Base-by-base conservation (phyloP, 805 yeast species). In the Saturnispora zaruensis region DNA sequence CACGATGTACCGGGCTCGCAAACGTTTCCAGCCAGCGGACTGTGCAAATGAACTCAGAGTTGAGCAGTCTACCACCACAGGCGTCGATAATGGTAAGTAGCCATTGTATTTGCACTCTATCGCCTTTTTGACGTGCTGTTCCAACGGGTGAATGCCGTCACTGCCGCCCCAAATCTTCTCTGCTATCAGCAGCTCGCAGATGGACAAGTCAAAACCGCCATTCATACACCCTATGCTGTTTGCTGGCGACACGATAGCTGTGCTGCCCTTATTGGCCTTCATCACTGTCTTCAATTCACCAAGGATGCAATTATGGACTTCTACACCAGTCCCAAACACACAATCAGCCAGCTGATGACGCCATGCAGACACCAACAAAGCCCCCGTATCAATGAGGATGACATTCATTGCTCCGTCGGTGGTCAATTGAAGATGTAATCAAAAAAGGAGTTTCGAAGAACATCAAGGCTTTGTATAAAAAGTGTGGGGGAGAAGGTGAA, bases 181-280 rank as follows among this genome's bases (percentile, higher is more conserved):
- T 7, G n/a, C 37, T 3, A 20, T 40, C 49, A 64, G 69, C 26
- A 62, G 50, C 4, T 56, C 51, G 2, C 70, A 68, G n/a, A 71
- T 50, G 1, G 65, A 65, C 41, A 51, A 55, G 56, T 76, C 81
- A 56, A 76, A 73, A 1, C 81, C 81, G 2, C 81, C 81, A 3
- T 75, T 76, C 55, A 76, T 62, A 45, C 65, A 70, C 4, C 79
- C 80, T 47, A 70, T 64, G 2, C 77, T 71, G 51, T 76, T 76
- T 1, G 80, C 81, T 1, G 81, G 80, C 2, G 79, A 74, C 2
- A 76, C 69, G 16, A 76, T 64, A 2, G 58, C 70, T 53, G 64
- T 36, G 25, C 44, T 26, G 21, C 13, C 18, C 5, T 20, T 23
- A 9, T 28, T 32, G 11, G 13, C 13, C 37, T 28, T 28, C 32